Conservation (phyloP, 2,329 filamentous ascomycete species). For the Calonectria naviculata region DNA sequence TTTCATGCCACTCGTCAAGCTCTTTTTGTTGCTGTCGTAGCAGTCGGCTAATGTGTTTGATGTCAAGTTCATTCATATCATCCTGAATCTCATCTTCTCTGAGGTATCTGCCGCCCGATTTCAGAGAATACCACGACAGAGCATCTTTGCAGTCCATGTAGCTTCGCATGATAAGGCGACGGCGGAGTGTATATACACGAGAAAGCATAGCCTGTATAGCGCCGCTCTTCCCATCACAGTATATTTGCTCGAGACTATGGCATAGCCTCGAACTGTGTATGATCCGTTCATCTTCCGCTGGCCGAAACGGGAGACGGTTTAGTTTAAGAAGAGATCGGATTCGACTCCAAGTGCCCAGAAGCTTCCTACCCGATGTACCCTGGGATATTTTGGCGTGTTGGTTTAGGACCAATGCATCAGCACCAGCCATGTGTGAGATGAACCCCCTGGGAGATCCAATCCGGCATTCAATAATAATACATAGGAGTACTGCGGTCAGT, state of each 20-base stretch:
- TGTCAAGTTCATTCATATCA: neutral
- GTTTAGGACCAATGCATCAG: neutral
- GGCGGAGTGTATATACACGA: neutral
- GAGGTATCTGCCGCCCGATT: neutral
- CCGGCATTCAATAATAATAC: neutral
- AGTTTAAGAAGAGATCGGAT: neutral
- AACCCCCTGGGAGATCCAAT: neutral
- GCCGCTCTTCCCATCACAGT: neutral
- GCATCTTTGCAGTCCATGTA: neutral
- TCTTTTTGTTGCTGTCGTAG: neutral
- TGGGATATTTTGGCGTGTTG: neutral
- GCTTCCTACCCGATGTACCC: neutral
- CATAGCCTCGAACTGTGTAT: neutral
- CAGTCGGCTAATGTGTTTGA: neutral
- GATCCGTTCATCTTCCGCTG: neutral
- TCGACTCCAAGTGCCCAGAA: neutral
- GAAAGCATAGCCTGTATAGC: neutral
- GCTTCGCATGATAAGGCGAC: neutral
- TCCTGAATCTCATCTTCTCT: neutral
- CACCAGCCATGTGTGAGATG: neutral
- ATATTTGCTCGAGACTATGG: neutral
- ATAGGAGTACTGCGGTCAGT: neutral
- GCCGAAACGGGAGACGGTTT: neutral
- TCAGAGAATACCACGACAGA: neutral
- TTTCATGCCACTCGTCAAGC: neutral